phyloP scores from a whole-genome alignment of 352 stramenopile species.

The Phytopythium oedochilum region DNA sequence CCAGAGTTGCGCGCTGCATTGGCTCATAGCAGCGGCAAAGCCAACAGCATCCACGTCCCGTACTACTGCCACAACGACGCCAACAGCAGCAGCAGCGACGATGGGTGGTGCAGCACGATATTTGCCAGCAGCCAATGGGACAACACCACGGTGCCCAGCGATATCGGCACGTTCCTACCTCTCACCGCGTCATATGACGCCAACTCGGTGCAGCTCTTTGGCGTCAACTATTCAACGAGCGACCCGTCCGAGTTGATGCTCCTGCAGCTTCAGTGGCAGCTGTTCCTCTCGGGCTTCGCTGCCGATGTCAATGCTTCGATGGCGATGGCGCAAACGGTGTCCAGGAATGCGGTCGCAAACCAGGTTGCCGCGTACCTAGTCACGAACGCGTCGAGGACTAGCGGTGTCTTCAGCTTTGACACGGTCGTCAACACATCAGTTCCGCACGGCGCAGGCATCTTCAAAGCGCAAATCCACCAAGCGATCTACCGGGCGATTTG shows the following conservation, averaged over 20 bases:
- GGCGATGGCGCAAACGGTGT: neutral
- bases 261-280: conserved; percentile 1
- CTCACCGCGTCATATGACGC: neutral
- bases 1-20: neutral
- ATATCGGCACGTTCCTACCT: neutral
- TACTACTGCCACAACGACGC: conserved; percentile 3
- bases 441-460: conserved; percentile 21
- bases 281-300: conserved; percentile 9
- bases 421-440: conserved; percentile 32
- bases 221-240: neutral
- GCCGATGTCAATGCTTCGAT: conserved; percentile 9
- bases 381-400: conserved; percentile 3
- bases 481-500: conserved; percentile 11
- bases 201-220: conserved; percentile 4
- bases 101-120: conserved; percentile 3
- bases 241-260: neutral
- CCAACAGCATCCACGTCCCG: neutral
- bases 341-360: neutral
- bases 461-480: conserved; percentile 32
- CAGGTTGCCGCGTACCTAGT: conserved; percentile 27
- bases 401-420: conserved; percentile 20
- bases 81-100: neutral
- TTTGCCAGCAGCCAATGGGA: conserved; percentile 3
- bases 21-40: neutral
- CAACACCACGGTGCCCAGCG: neutral